These are phyloP conservation scores for Trichoderma oligosporum DNA, from an alignment of 2,329 filamentous ascomycete species.

Conservation along the genomic window DNA sequence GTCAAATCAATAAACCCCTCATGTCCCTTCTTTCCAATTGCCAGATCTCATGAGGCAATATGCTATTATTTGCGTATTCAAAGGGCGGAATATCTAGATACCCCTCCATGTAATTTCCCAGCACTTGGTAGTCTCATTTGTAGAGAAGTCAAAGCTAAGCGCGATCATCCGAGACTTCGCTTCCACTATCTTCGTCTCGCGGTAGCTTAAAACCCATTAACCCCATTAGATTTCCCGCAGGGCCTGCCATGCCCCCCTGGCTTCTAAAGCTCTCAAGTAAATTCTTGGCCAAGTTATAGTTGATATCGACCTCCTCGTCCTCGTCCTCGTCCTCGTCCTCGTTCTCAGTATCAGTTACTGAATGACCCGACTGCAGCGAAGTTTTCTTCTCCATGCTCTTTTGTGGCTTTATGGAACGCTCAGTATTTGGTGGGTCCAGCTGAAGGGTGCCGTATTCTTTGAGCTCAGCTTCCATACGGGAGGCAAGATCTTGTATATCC, in stretches of 20 bases:
- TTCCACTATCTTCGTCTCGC: slow-evolving; percentile 60
- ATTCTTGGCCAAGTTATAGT: slow-evolving; percentile 86
- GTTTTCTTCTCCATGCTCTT: slow-evolving; percentile 5
- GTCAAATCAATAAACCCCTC: no score
- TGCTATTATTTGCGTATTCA: no score
- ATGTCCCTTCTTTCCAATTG: no score
- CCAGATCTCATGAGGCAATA: background rate
- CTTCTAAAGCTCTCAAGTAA: slow-evolving; percentile 89
- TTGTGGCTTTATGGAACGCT: background rate
- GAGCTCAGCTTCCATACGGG: slow-evolving; percentile 70
- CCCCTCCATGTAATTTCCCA: background rate
- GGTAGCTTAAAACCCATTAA: slow-evolving; percentile 82
- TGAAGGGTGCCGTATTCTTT: slow-evolving; percentile 64
- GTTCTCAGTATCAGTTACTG: slow-evolving; percentile 35
- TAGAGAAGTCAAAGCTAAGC: background rate
- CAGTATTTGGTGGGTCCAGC: slow-evolving; percentile 37
- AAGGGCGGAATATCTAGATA: no score
- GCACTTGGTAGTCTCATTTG: background rate
- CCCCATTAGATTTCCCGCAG: slow-evolving; percentile 80
- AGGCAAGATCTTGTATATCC: slow-evolving; percentile 62
- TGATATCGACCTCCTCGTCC: slow-evolving; percentile 65
- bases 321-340: slow-evolving; percentile 36
- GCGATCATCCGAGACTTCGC: background rate
- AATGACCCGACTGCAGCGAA: slow-evolving; percentile 20
- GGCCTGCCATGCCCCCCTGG: slow-evolving; percentile 80